Conservation (phyloP, 768 basidiomycete species). For the Boletus subparvulus region DNA sequence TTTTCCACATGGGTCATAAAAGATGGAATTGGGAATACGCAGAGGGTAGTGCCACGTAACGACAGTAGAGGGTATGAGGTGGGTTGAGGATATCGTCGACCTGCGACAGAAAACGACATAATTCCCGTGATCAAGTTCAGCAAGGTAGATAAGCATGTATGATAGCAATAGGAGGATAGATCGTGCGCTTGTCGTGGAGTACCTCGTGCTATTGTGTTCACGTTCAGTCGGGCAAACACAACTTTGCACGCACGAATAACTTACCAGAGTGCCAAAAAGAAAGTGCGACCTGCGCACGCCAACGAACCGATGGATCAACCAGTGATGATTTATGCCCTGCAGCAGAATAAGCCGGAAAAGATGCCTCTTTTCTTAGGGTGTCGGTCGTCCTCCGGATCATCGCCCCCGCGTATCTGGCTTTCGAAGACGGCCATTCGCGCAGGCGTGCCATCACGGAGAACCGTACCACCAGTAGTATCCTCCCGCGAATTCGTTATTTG, state of each 20-base stretch:
- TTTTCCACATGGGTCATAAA: constrained; percentile 5
- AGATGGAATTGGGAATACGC: constrained; percentile 12
- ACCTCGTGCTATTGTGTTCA: constrained; percentile 21
- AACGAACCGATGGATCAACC: constrained; percentile 27
- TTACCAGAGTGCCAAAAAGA: constrained; percentile 25
- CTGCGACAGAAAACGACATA: constrained; percentile 30
- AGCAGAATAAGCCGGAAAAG: constrained; percentile 67
- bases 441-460: constrained; percentile 34
- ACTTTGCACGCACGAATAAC: neutral
- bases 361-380: constrained; percentile 61
- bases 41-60: constrained; percentile 21
- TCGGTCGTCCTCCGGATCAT: constrained; percentile 64
- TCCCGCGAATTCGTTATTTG: constrained; percentile 52
- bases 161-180: constrained; percentile 32
- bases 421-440: constrained; percentile 66
- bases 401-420: constrained; percentile 58
- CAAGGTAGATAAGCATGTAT: constrained; percentile 34
- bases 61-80: constrained; percentile 32
- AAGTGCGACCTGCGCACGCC: constrained; percentile 31
- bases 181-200: constrained; percentile 35
- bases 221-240: neutral
- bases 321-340: constrained; percentile 49
- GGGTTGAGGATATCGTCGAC: constrained; percentile 30
- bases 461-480: constrained; percentile 46
- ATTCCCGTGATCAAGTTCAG: constrained; percentile 30